phyloP scores from a whole-genome alignment of 2,329 filamentous ascomycete species.

The Ophiostoma himal-ulmi region DNA sequence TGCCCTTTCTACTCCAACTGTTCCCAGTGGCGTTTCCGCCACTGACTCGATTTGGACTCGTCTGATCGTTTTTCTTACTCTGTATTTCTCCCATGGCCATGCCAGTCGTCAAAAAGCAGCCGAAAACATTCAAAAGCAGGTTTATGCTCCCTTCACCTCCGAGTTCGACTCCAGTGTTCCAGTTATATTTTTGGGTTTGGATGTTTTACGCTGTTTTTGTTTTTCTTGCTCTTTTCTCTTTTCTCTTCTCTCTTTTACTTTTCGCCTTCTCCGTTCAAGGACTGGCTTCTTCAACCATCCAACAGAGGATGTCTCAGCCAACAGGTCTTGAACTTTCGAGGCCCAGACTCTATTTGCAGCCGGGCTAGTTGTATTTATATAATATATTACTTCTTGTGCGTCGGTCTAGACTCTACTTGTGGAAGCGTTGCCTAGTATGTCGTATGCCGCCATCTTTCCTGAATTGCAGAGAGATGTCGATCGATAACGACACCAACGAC shows the following conservation, averaged over 20 bases:
- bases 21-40: conserved; percentile 1
- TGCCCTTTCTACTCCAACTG: not conserved
- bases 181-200: not conserved
- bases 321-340: not conserved
- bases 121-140: conserved; percentile 1
- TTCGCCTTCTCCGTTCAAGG: too few species aligned
- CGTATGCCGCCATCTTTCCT: not conserved
- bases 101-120: not conserved
- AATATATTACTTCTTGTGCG: not conserved
- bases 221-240: not conserved
- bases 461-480: not conserved
- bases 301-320: not conserved
- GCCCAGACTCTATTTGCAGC: not conserved
- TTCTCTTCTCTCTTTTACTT: not conserved
- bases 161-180: not conserved
- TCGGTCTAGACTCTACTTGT: not conserved
- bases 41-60: not conserved
- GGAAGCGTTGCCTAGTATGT: not conserved
- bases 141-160: not conserved
- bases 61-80: not conserved
- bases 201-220: too few species aligned
- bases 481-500: not conserved
- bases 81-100: not conserved
- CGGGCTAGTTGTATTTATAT: too few species aligned
- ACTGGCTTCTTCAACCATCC: not conserved